A percentile compares a stretch with the other conserved stretches of the same genome.
These are phyloP conservation scores for Backusella macrospora DNA, from an alignment of 192 early-diverging fungal genomes.

Conservation along the genomic window DNA sequence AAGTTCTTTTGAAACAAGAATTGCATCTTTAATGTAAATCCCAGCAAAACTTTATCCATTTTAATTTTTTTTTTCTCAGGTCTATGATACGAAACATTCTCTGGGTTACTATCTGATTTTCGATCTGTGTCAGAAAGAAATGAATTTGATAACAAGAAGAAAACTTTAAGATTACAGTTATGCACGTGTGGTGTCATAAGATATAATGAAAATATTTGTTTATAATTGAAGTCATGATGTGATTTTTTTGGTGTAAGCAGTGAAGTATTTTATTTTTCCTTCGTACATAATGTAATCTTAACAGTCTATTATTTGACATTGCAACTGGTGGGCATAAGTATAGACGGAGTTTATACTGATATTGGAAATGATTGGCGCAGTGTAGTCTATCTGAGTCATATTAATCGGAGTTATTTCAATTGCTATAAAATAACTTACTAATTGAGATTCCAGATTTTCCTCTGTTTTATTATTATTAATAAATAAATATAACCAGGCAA, in stretches of 20 bases:
- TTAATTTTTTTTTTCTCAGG: neutral
- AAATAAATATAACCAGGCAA: neutral
- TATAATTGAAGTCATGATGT: conserved; percentile 9
- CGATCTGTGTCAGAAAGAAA: neutral
- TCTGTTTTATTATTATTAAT: neutral
- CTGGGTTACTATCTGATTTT: conserved; percentile 16
- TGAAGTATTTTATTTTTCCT: neutral
- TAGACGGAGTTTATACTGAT: neutral
- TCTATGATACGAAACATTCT: neutral
- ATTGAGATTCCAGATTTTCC: neutral
- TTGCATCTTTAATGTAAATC: too few species aligned
- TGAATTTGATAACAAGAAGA: neutral
- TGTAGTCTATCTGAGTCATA: neutral
- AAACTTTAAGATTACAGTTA: neutral
- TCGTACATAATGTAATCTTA: neutral
- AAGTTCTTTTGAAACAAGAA: neutral
- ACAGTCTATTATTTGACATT: neutral
- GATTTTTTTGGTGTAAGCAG: neutral
- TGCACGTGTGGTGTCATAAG: neutral
- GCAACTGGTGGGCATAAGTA: neutral
- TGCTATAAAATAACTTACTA: neutral
- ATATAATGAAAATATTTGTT: neutral
- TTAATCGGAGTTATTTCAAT: neutral
- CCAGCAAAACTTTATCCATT: too few species aligned
- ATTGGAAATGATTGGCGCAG: neutral